Base-by-base conservation (phyloP, 306 rosid species). In the Ormosia semicastrata region DNA sequence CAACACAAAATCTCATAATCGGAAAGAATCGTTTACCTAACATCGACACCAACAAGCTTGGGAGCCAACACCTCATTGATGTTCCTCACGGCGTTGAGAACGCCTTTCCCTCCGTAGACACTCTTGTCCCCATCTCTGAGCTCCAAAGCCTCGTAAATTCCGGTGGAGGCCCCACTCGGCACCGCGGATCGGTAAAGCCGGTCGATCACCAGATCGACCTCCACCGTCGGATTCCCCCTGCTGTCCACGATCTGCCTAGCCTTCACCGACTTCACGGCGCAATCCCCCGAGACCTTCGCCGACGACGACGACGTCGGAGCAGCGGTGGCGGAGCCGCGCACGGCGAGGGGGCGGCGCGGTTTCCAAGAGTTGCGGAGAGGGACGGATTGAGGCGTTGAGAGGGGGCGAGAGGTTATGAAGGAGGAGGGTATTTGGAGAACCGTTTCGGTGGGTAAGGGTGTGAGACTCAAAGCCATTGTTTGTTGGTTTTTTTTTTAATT, bases 181-280 rank as follows among this genome's bases (percentile, higher is more conserved):
- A 95, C 99, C 2, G 97, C 98, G 54, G 98, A 92, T 77, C 99
- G 97, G 88, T 87, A 90, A n/a, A 95, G 91, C 80, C 83, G 81
- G 39, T 95, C 96, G 3, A 97, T 90, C 60, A 93, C 50, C 59
- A 95, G 97, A 83, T 95, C 99, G 83, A 95, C 99, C 92, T 95
- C 98, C 10, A 95, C 91, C 62, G 99, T 95, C 34, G 99, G 99
- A 77, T 95, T 95, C 12, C 99, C 99, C 17, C 99, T 85, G 84
- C 99, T 95, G 82, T 95, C 98, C 4, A 95, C 83, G 79, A 95
- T 93, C 98, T 95, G 98, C 75, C 99, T 79, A 30, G 99, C 99
- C 88, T 87, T 93, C 24, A 95, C 89, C 1, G 96, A 95, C 87
- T 85, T 93, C 69, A 95, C 90, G 2, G 57, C 40, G 50, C 50